Evolutionary conservation across 305 asterid genomes (phyloP), one percentile per base, ranked within the genome.

Genomic region (Solanum hybrid): DNA sequence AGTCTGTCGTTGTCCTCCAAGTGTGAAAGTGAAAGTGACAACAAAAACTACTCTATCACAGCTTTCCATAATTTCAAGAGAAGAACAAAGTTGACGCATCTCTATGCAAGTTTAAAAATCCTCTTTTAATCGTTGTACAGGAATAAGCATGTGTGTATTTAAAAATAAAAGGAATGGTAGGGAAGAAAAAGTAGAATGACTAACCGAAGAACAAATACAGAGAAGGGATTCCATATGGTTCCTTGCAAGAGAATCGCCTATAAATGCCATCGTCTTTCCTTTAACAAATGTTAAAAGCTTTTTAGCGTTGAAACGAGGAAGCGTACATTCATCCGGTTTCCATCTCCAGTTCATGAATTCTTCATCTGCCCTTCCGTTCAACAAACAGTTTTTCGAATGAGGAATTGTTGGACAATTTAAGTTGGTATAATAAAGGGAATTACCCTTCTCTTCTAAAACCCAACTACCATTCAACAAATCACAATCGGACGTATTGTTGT

Each of bases 201-300:
- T 93, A 51, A 96, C 99, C 96, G 86, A 84, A 14, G 98, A 94
- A 24, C 95, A 92, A 45, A 95, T 94, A 76, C 99, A 95, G 24
- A 94, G 93, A 22, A 95, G 98, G 24, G 99, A 96, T 36, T 96
- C 97, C 95, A 95, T 92, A 75, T 96, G 98, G 69, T 96, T 96
- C 89, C 95, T 91, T 37, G 95, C 95, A 10, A 96, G 29, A 1
- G 99, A 96, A 78, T 96, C 99, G 4, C 98, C 98, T 12, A 96
- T 86, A 89, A 95, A 96, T 5, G 95, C 98, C 95, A 95, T 91
- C 4, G 94, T 93, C 92, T 94, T 95, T 10, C 95, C 99, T 36
- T 29, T 90, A 2, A 97, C 88, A 38, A 51, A n/a, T 13, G 42
- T 42, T 4, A 97, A 92, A 90, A 97, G 95, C 0, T 10, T 29